Conservation (phyloP, 768 basidiomycete species). For the Mycena floridula region DNA sequence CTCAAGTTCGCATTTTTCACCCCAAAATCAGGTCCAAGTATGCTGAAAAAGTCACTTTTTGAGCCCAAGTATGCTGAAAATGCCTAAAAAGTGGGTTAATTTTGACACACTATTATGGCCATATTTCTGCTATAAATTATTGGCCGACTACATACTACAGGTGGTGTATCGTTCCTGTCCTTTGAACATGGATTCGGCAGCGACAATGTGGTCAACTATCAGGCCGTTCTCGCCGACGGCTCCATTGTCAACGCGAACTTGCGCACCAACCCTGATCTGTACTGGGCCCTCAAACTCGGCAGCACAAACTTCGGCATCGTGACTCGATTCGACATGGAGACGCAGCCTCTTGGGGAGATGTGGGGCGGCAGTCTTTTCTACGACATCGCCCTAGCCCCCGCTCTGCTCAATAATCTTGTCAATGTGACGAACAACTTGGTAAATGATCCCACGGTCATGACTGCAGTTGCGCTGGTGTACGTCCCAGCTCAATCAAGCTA, state of each 20-base stretch:
- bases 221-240: slow-evolving; percentile 14
- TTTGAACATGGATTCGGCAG: slow-evolving; percentile 13
- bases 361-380: slow-evolving; percentile 12
- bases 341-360: slow-evolving; percentile 9
- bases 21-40: too few species aligned
- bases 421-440: slow-evolving; percentile 8
- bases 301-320: slow-evolving; percentile 17
- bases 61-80: too few species aligned
- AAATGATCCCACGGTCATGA: slow-evolving; percentile 9
- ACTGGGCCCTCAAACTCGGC: slow-evolving; percentile 15
- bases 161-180: slow-evolving; percentile 14
- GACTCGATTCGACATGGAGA: slow-evolving; percentile 16
- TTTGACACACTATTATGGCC: too few species aligned
- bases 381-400: slow-evolving; percentile 8
- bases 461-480: slow-evolving; percentile 9
- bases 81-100: too few species aligned
- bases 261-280: slow-evolving; percentile 7
- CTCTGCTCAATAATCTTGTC: slow-evolving; percentile 10
- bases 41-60: too few species aligned
- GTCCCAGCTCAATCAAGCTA: slow-evolving; percentile 8
- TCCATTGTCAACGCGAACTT: slow-evolving; percentile 9
- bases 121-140: too few species aligned
- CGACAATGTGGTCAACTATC: slow-evolving; percentile 12
- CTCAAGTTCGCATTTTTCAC: too few species aligned
- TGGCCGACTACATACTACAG: slow-evolving; percentile 3